phyloP scores from a whole-genome alignment of 2,329 filamentous ascomycete genomes.

The Periconia digitata region DNA sequence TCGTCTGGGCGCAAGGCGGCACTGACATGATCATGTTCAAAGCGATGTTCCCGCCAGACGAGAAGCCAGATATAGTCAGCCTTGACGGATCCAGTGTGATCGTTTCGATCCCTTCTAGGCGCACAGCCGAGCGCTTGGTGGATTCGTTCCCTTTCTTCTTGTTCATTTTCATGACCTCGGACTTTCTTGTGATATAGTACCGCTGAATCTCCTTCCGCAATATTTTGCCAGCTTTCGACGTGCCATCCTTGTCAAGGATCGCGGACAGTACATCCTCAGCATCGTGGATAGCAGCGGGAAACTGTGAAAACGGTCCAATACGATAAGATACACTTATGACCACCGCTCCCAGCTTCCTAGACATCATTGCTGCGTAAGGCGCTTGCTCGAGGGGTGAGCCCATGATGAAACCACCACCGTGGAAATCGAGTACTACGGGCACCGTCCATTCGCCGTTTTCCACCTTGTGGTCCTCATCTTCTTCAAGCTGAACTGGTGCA shows the following conservation, averaged over 20 bases:
- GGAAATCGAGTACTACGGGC: constrained; percentile 47
- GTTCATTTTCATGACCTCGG: constrained; percentile 17
- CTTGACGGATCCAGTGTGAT: constrained; percentile 43
- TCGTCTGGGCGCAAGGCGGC: constrained; percentile 27
- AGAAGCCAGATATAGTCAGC: constrained; percentile 49
- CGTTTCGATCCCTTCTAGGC: constrained; percentile 21
- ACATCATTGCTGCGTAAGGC: constrained; percentile 51
- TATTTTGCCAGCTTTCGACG: constrained; percentile 34
- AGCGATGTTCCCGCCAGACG: constrained; percentile 51
- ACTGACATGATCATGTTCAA: constrained; percentile 46
- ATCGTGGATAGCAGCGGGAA: constrained; percentile 52
- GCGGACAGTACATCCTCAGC: constrained; percentile 50
- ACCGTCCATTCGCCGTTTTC: constrained; percentile 35
- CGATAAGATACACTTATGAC: constrained; percentile 53
- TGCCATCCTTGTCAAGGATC: constrained; percentile 41
- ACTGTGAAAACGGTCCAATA: constrained; percentile 50
- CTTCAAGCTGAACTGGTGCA: constrained; percentile 28
- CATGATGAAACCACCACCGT: constrained; percentile 49
- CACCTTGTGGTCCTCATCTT: constrained; percentile 17
- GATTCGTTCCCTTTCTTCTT: constrained; percentile 23
- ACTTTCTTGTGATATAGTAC: constrained; percentile 31
- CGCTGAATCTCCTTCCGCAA: constrained; percentile 39
- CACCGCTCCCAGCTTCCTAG: constrained; percentile 44
- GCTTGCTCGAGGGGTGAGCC: constrained; percentile 49
- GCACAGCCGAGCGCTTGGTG: constrained; percentile 8